Base-by-base conservation (phyloP, 1,139 yeast species). In the Hanseniaspora gamundiae region DNA sequence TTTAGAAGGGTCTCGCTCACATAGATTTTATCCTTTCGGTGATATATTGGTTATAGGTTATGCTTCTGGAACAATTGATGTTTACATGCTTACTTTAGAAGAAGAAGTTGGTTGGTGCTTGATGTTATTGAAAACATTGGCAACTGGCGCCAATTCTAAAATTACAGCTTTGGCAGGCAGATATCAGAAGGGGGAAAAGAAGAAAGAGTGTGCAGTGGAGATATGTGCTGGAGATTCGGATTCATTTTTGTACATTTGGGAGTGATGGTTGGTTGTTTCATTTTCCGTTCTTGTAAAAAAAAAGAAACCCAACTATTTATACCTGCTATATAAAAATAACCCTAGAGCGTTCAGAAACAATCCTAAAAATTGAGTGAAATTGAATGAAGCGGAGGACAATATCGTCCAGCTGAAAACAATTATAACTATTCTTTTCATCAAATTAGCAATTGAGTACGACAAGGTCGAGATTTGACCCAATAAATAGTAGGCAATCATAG, bases 381-480 rank as follows among this genome's bases (percentile, higher is more conserved):
- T 54, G 22, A 59, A 47, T 17, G 36, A 30, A 35, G 40, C 40
- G 11, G 49, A 49, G 2, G 58, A 53, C 14, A 52, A 45, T 40
- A 52, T 52, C n/a, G 53, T 38, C 62, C 62, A 59, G 45, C 95
- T 85, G 35, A 82, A 85, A 19, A 82, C 67, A 46, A 91, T 88
- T 44, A 91, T 86, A 19, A 85, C 81, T 46, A 91, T 86, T 55
- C 96, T 76, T 62, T 91, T 91, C 66, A 88, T 70, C 55, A 91
- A 76, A 56, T 85, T 84, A 38, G 97, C 97, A 55, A 91, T 86
- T 26, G 95, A 83, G 64, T 91, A 91, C 47, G 93, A 84, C 42
- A 91, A 84, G 0, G 97, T 93, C n/a, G 93, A 79, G 29, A 91
- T 78, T 58, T 81, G 71, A 21, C 97, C 96, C 51, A 91, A 69